Evolutionary conservation across 768 basidiomycete genomes (phyloP), one percentile per base, ranked within the genome.

Genomic region (Trametes maxima): DNA sequence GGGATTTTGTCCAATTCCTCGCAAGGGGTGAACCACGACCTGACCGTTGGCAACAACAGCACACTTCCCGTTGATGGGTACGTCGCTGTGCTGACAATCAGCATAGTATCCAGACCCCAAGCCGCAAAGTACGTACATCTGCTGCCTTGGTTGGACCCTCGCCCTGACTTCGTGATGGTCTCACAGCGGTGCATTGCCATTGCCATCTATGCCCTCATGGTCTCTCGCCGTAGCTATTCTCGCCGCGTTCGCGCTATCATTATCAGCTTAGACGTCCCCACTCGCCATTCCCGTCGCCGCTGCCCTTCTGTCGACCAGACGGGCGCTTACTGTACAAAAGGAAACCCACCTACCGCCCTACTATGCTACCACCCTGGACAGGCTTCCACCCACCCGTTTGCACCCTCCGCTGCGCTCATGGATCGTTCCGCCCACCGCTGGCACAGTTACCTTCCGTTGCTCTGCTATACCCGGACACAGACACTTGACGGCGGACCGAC

Each of bases 21-120:
- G 60, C 67, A 75, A 8, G 88, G 84, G 2, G 83, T 93, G 51
- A 93, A 92, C 69, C 90, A 93, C 71, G 81, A 80, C 65, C 39
- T 73, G 7, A 77, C 75, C 8, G 91, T 92, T 5, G 76, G 70
- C 12, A 71, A 79, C 6, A 72, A 81, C 54, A 75, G 78, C n/a
- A 71, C 75, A n/a, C 85, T 82, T 62, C 84, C 92, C 1, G 78
- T 86, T 1, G 95, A 98, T 70, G 95, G 95, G 1, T 76, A 93
- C 12, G 89, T 95, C 3, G 92, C 90, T 0, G 77, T 97, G 1
- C 65, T 95, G 65, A 85, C 85, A 1, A 87, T 95, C 48, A 82
- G 80, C 67, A 86, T 96, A 43, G 80, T 83, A 1, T 68, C 59
- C 25, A 57, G 56, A 39, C 82, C 82, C 2, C 45, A 62, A 10